Conservation (phyloP, 2,329 filamentous ascomycete species). For the Epichloe bromicola region DNA sequence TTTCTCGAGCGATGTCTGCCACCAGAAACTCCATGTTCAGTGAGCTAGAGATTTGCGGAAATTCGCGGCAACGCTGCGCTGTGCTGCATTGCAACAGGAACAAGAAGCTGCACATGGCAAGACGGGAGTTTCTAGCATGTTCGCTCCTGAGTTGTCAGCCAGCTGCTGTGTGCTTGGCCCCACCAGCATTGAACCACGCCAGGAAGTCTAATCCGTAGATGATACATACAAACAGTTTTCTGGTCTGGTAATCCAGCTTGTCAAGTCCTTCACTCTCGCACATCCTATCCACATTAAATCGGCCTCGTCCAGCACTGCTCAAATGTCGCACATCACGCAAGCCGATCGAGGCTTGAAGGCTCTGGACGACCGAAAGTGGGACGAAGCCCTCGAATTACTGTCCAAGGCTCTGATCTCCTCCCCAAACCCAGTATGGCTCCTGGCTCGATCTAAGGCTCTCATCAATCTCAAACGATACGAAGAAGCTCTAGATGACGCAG, state of each 20-base stretch:
- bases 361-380: constrained; percentile 49
- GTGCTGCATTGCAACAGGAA: no score
- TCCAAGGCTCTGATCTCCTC: constrained; percentile 54
- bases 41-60: no score
- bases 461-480: constrained; percentile 48
- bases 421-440: constrained; percentile 62
- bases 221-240: no score
- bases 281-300: background rate
- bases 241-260: background rate
- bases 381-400: constrained; percentile 53
- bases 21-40: no score
- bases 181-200: no score
- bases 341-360: constrained; percentile 52
- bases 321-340: constrained; percentile 38
- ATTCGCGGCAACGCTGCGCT: no score
- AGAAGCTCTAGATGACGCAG: constrained; percentile 56
- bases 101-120: no score
- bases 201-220: no score
- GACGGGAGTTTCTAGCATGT: no score
- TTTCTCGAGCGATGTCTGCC: no score
- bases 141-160: no score
- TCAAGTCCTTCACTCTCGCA: background rate
- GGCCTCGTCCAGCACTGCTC: background rate
- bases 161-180: no score
- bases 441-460: constrained; percentile 70